Percentiles rank a stretch among this genome's conserved stretches.
Conservation (phyloP, 164 flowering plant species). For the Magnolia changhungtana region DNA sequence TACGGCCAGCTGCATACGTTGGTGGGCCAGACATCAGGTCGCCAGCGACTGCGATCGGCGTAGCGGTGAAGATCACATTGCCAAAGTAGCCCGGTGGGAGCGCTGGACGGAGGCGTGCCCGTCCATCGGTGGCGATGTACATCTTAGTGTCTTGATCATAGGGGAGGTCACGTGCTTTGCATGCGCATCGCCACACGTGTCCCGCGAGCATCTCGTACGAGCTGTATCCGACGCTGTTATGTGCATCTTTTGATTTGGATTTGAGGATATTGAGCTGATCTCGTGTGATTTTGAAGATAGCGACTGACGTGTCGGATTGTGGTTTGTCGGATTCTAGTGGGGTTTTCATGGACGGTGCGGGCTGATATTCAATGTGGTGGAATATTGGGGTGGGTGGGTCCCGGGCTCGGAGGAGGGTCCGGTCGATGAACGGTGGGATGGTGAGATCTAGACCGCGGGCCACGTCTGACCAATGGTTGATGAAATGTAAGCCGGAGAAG, state of each 20-base stretch:
- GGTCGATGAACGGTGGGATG: slow-evolving; percentile 55
- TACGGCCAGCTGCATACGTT: slow-evolving; percentile 45
- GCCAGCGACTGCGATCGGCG: slow-evolving; percentile 50
- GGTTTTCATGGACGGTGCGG: slow-evolving; percentile 45
- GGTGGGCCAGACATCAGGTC: slow-evolving; percentile 48
- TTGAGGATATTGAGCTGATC: slow-evolving; percentile 49
- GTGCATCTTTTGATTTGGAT: slow-evolving; percentile 45
- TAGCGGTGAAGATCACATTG: slow-evolving; percentile 57
- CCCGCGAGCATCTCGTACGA: slow-evolving; percentile 68
- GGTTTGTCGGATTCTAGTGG: not conserved
- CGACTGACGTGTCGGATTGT: slow-evolving; percentile 16
- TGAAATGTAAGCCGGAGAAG: slow-evolving; percentile 60
- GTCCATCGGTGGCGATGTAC: slow-evolving; percentile 64
- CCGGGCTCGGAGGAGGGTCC: slow-evolving; percentile 57
- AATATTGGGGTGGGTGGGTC: slow-evolving; percentile 64
- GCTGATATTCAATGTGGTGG: slow-evolving; percentile 60
- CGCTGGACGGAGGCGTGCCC: slow-evolving; percentile 46
- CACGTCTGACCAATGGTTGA: slow-evolving; percentile 64
- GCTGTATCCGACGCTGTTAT: slow-evolving; percentile 40
- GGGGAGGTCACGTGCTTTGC: slow-evolving; percentile 52
- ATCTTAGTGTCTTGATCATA: slow-evolving; percentile 54
- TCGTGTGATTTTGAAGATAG: slow-evolving; percentile 46
- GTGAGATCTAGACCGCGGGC: slow-evolving; percentile 53
- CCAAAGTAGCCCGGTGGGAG: slow-evolving; percentile 68
- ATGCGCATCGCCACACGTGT: slow-evolving; percentile 59